A percentile compares a stretch with the other conserved stretches of the same genome.
Evolutionary conservation across 2,329 filamentous ascomycete genomes (phyloP).

Genomic region (Hymenoscyphus fraxineus): DNA sequence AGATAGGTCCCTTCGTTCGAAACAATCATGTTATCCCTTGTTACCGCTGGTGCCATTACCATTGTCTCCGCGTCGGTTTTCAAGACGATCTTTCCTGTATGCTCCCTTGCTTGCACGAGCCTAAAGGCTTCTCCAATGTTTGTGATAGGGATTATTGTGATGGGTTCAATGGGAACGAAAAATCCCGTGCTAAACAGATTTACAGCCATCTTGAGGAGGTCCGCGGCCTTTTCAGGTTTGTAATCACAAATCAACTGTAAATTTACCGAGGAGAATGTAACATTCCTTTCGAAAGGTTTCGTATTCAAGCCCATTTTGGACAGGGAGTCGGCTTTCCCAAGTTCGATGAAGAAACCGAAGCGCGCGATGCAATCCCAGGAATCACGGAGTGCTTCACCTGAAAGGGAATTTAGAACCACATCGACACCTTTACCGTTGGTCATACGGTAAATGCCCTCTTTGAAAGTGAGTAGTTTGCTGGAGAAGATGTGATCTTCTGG

Average conservation of each 20-base stretch:
- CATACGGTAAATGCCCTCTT: constrained; percentile 28
- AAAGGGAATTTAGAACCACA: constrained; percentile 9
- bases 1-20: constrained; percentile 23
- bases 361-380: constrained; percentile 40
- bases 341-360: constrained; percentile 37
- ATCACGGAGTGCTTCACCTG: constrained; percentile 34
- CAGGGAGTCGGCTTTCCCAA: constrained; percentile 27
- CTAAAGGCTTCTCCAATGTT: constrained; percentile 27
- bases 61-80: constrained; percentile 6
- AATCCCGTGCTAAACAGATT: constrained; percentile 10
- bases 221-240: constrained; percentile 6
- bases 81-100: constrained; percentile 19
- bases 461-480: constrained; percentile 31
- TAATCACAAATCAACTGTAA: constrained; percentile 3
- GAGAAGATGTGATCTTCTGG: constrained; percentile 13
- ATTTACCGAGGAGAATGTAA: constrained; percentile 11
- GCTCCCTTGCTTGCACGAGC: constrained; percentile 15
- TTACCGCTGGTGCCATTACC: constrained; percentile 9
- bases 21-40: constrained; percentile 5
- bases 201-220: constrained; percentile 20
- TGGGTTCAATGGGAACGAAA: constrained; percentile 27
- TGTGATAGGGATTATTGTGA: constrained; percentile 36
- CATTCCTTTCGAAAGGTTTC: constrained; percentile 7
- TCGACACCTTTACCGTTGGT: constrained; percentile 14
- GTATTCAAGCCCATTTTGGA: constrained; percentile 26